Percentiles rank a stretch among this genome's conserved stretches.
Evolutionary conservation across 108 stramenopile species (phyloP).

Genomic region (Skeletonema potamos): DNA sequence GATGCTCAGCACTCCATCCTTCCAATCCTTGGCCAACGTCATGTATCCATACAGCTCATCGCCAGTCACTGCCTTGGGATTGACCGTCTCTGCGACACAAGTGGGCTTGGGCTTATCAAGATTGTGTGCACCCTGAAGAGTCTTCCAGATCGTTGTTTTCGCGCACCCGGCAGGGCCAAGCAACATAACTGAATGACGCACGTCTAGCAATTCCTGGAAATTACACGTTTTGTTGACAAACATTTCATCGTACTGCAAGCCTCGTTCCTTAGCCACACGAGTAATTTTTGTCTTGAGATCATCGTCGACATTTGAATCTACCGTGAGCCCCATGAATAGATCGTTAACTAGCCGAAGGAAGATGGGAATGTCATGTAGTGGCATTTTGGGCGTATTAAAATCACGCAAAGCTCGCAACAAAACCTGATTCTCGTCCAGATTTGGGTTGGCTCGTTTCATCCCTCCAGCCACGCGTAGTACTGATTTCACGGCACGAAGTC

Average conservation of each 20-base stretch:
- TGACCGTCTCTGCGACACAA: slow-evolving; percentile 85
- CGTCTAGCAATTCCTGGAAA: slow-evolving; percentile 89
- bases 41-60: slow-evolving; percentile 94
- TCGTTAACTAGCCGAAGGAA: slow-evolving; percentile 88
- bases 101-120: slow-evolving; percentile 76
- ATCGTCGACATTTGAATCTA: slow-evolving; percentile 82
- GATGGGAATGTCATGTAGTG: slow-evolving; percentile 84
- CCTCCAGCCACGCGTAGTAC: slow-evolving; percentile 88
- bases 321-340: slow-evolving; percentile 86
- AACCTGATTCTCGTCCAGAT: slow-evolving; percentile 82
- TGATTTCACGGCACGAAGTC: slow-evolving; percentile 89
- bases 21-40: slow-evolving; percentile 93
- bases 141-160: slow-evolving; percentile 93
- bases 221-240: slow-evolving; percentile 79
- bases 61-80: slow-evolving; percentile 88
- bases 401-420: slow-evolving; percentile 92
- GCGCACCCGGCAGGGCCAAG: slow-evolving; percentile 89
- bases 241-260: slow-evolving; percentile 65
- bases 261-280: slow-evolving; percentile 61
- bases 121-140: slow-evolving; percentile 81
- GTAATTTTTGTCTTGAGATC: slow-evolving; percentile 65
- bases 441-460: slow-evolving; percentile 89
- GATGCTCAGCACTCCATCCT: slow-evolving; percentile 88
- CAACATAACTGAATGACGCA: slow-evolving; percentile 91
- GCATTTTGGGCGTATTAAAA: slow-evolving; percentile 93